phyloP scores from a whole-genome alignment of 345 rosid genomes.

The Sonneratia alba region DNA sequence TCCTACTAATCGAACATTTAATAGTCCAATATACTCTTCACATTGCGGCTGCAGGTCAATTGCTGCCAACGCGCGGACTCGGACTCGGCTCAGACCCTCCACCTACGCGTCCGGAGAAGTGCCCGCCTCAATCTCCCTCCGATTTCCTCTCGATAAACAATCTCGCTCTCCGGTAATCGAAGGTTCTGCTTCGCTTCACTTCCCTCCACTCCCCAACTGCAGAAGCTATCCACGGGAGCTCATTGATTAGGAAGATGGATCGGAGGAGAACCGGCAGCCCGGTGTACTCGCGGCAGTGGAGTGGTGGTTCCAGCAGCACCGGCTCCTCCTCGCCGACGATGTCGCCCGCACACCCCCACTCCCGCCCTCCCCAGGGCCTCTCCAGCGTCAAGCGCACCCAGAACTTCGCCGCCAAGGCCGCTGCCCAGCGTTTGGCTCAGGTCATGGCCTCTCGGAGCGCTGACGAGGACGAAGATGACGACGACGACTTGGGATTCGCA shows the following conservation, averaged over 20 bases:
- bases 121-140: neutral
- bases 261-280: conserved; percentile 69
- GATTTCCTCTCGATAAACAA: neutral
- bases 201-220: neutral
- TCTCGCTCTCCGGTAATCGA: neutral
- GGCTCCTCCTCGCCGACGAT: conserved; percentile 71
- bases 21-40: too few species aligned
- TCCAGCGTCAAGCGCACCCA: conserved; percentile 74
- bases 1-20: too few species aligned
- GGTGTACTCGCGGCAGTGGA: conserved; percentile 75
- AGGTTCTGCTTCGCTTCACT: neutral
- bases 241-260: conserved; percentile 31
- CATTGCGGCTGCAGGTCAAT: too few species aligned
- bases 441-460: conserved; percentile 84
- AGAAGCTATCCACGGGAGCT: neutral
- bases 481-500: conserved; percentile 50
- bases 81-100: neutral
- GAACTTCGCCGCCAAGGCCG: conserved; percentile 86
- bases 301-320: conserved; percentile 60
- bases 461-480: conserved; percentile 33
- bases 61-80: too few species aligned
- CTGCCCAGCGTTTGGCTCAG: conserved; percentile 84
- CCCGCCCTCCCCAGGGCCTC: conserved; percentile 35
- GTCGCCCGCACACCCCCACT: conserved; percentile 68
- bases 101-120: neutral